Base-by-base conservation (phyloP, 768 basidiomycete genomes). In the Mycena epipterygia region DNA sequence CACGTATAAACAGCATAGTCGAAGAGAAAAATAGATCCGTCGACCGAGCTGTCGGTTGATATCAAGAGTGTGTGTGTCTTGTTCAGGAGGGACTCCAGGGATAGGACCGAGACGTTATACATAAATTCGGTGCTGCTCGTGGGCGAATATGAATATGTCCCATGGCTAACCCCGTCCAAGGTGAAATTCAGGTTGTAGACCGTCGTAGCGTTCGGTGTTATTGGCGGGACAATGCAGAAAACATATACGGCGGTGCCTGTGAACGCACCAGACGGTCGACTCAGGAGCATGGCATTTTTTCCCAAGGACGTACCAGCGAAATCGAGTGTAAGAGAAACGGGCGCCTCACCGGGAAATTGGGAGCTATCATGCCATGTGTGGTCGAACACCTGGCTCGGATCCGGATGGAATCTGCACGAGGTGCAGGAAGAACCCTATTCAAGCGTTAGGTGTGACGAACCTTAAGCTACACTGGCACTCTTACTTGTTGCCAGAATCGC, bases 1-100 rank as follows among this genome's bases (percentile, higher is more conserved):
- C 57, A 72, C 71, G 67, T 72, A 61, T 72, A 72, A 39, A 72
- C 63, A 5, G 67, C 71, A 33, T 72, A 72, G 52, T 72, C 71
- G 37, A 72, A 72, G 17, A 72, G 48, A 19, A 72, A 68, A n/a
- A 56, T 46, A 13, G 67, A 68, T 0, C 68, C 68, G n/a, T 59
- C 13, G 23, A 37, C 25, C 13, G 56, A 30, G 58, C 65, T 52
- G 51, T 72, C 61, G 17, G 71, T 72, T 7, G 67, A 60, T 17
- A 72, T 49, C 8, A 41, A 17, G 27, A 72, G 67, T 7, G 41
- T 48, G 52, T 72, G 71, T 3, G 48, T 21, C 16, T 29, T 23
- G 51, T 72, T 72, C n/a, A 37, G 12, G 9, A 72, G 62, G 8
- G 48, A 49, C 17, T 48, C 44, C 13, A 72, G 65, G 32, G 62